These are phyloP conservation scores for Evernia prunastri DNA, from an alignment of 495 filamentous ascomycete species.

Conservation along the genomic window DNA sequence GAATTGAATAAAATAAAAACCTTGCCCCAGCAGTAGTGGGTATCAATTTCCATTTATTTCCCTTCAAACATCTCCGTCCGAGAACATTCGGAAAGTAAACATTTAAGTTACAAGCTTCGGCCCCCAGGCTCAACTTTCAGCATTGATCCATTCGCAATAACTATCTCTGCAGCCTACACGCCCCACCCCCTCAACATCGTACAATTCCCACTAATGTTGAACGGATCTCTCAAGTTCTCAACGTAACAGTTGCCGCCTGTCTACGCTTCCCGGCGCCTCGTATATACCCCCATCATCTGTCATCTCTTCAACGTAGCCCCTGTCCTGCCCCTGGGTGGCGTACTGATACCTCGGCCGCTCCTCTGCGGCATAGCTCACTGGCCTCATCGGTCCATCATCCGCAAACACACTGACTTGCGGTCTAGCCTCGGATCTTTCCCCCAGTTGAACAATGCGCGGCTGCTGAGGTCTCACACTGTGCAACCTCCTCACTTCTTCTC, in stretches of 20 bases:
- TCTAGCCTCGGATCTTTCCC: constrained; percentile 20
- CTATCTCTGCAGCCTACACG: neutral
- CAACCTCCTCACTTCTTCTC: constrained; percentile 43
- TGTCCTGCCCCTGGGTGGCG: constrained; percentile 17
- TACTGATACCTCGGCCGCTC: constrained; percentile 22
- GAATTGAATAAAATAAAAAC: too few species aligned
- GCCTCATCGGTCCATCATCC: constrained; percentile 26
- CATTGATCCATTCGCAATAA: neutral
- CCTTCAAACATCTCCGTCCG: too few species aligned
- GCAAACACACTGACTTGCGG: constrained; percentile 35
- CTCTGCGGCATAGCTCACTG: constrained; percentile 13
- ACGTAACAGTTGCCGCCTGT: constrained; percentile 14
- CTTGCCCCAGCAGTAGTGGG: too few species aligned
- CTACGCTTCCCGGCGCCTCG: constrained; percentile 11
- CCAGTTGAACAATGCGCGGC: constrained; percentile 22
- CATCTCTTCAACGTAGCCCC: constrained; percentile 15
- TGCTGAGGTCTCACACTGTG: constrained; percentile 46
- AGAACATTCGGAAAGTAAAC: too few species aligned
- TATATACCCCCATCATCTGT: constrained; percentile 14
- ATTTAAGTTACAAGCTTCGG: neutral
- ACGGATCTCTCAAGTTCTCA: constrained; percentile 5
- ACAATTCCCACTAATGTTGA: neutral
- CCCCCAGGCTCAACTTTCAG: neutral
- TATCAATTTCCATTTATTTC: neutral
- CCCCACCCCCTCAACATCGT: neutral